Evolutionary conservation across 2,329 filamentous ascomycete species (phyloP).

Genomic region (Colletotrichum aenigma): DNA sequence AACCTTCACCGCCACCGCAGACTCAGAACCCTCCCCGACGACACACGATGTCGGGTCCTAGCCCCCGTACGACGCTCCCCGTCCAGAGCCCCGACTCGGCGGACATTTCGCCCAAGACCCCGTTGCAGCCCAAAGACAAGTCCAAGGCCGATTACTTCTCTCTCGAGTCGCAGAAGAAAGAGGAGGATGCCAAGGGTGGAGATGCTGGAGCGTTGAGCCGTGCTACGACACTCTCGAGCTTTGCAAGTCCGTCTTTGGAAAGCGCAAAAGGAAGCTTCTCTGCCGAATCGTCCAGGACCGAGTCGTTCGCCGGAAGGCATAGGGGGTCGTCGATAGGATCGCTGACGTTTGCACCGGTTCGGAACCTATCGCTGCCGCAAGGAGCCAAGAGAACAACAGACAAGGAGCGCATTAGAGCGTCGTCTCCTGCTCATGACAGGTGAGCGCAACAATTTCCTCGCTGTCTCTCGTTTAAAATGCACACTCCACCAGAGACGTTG

Average conservation of each 20-base stretch:
- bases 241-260: constrained; percentile 5
- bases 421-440: constrained; percentile 55
- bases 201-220: not conserved
- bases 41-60: constrained; percentile 14
- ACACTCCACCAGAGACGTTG: not conserved
- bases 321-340: constrained; percentile 51
- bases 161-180: not conserved
- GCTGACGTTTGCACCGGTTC: constrained; percentile 49
- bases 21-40: not conserved
- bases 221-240: constrained; percentile 11
- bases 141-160: constrained; percentile 30
- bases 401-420: constrained; percentile 44
- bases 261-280: constrained; percentile 5
- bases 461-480: not conserved
- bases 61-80: constrained; percentile 26
- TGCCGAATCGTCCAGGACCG: not conserved
- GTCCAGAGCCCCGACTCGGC: constrained; percentile 39
- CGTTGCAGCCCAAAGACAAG: constrained; percentile 23
- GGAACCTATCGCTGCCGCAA: constrained; percentile 51
- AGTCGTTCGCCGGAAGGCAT: not conserved
- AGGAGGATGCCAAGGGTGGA: not conserved
- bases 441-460: constrained; percentile 33
- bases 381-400: constrained; percentile 50
- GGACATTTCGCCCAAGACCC: constrained; percentile 47
- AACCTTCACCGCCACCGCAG: not conserved